Conservation (phyloP, 768 basidiomycete genomes). For the Termitomyces sp. region DNA sequence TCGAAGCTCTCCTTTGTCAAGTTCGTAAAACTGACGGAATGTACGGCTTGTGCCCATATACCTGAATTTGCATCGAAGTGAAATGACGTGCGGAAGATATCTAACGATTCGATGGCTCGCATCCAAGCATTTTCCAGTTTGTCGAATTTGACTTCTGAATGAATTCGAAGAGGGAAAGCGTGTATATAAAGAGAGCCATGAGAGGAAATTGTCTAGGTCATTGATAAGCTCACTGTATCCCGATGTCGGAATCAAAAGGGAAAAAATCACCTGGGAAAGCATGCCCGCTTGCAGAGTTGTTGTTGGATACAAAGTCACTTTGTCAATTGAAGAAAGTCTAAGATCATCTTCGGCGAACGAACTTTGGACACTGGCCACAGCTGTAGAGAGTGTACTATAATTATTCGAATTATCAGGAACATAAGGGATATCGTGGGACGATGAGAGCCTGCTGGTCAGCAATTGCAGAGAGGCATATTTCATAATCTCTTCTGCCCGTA, state of each 20-base stretch:
- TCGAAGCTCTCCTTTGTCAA: constrained; percentile 16
- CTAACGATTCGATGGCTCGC: constrained; percentile 21
- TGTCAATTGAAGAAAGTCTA: constrained; percentile 21
- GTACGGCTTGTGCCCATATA: constrained; percentile 26
- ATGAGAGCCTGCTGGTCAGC: constrained; percentile 7
- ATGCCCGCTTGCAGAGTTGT: constrained; percentile 43
- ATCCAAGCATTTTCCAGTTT: constrained; percentile 32
- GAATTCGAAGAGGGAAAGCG: constrained; percentile 22
- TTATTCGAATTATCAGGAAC: not conserved
- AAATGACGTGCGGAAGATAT: constrained; percentile 43
- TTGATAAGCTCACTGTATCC: not conserved
- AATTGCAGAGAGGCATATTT: constrained; percentile 17
- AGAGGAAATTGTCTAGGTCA: constrained; percentile 22
- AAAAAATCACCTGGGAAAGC: constrained; percentile 36
- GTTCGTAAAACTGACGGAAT: constrained; percentile 15
- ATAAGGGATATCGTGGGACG: not conserved
- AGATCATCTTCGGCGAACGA: constrained; percentile 12
- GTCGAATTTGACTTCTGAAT: constrained; percentile 15
- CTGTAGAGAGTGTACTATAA: not conserved
- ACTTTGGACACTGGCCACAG: not conserved
- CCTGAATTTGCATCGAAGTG: constrained; percentile 32
- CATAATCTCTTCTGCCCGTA: constrained; percentile 33
- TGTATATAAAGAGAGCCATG: constrained; percentile 24
- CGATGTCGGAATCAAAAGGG: not conserved
- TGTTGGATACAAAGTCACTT: constrained; percentile 29